Evolutionary conservation across 2,329 filamentous ascomycete species (phyloP).

Genomic region (Fusarium haematococcum): DNA sequence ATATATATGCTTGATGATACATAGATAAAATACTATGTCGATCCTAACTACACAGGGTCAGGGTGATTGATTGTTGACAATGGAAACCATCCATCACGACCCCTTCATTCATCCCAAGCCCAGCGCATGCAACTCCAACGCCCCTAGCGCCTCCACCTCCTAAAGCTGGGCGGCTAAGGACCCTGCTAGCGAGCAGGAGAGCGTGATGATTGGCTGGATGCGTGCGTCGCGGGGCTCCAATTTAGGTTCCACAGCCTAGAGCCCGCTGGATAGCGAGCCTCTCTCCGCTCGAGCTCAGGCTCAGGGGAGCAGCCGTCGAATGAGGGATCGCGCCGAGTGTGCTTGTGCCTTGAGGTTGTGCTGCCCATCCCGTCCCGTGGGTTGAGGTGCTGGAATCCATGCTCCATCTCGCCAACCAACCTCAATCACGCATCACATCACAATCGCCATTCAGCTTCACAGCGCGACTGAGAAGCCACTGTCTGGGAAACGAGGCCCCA

Average conservation of each 20-base stretch:
- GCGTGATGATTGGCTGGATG: constrained; percentile 28
- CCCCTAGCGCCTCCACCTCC: constrained; percentile 37
- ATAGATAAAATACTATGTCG: background rate
- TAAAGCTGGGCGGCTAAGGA: constrained; percentile 40
- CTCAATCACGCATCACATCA: constrained; percentile 37
- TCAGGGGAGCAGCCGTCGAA: constrained; percentile 45
- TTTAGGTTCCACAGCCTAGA: constrained; percentile 40
- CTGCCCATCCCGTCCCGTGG: constrained; percentile 29
- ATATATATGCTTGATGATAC: background rate
- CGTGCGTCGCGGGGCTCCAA: constrained; percentile 40
- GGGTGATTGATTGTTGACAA: constrained; percentile 1
- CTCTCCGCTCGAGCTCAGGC: constrained; percentile 31
- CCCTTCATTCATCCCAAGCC: constrained; percentile 28
- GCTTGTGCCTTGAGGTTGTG: constrained; percentile 10
- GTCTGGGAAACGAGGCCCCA: constrained; percentile 14
- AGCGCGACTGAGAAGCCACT: constrained; percentile 20
- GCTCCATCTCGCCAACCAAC: constrained; percentile 22
- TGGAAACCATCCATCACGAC: background rate
- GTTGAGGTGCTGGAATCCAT: constrained; percentile 15
- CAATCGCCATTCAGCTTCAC: constrained; percentile 31
- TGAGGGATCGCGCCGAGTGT: constrained; percentile 35
- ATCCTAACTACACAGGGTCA: background rate
- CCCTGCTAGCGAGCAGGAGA: constrained; percentile 14
- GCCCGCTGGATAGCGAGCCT: constrained; percentile 27
- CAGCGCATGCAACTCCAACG: constrained; percentile 35